Evolutionary conservation across 2,329 filamentous ascomycete genomes (phyloP), one percentile per base, ranked within the genome.

Genomic region (Cladosporium sp.): DNA sequence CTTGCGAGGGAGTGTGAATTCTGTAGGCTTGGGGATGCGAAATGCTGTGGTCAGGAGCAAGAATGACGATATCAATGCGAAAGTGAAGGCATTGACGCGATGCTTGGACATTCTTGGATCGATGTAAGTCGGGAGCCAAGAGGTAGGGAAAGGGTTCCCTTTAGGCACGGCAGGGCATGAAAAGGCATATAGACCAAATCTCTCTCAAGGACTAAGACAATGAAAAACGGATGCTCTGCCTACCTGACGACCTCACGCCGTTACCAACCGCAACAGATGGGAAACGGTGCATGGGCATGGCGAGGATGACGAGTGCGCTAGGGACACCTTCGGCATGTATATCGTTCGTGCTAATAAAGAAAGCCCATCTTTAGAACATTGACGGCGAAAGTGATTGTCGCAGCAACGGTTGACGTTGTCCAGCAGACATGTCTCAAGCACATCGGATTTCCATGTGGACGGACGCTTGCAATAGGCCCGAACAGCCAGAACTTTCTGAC

Each of bases 21-120:
- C 24, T 27, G 45, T 36, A 13, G 43, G 43, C n/a, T 5, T 34
- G 2, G 45, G 45, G 19, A 2, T 41, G 45, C 37, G 45, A 13
- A 32, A 48, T 30, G 54, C 48, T 8, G 30, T 30, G 7, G 39
- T 37, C 3, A 41, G 24, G 27, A 12, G 13, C 15, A 52, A 19
- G 19, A 44, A 41, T 12, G 45, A 51, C 29, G n/a, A 48, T 18
- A 27, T 9, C 32, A 36, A 17, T 7, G 32, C 7, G 32, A 36
- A n/a, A 17, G 32, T 7, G 32, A 36, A 36, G 32, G 15, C n/a
- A 18, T n/a, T 7, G 32, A n/a, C 15, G 15, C 12, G 15, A 17
- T 36, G 32, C 13, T n/a, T 36, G 13, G 32, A n/a, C 32, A 36
- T 36, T 36, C 32, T 15, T 27, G 22, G 22, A 27, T 5, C 32